These are phyloP conservation scores for Acorus gramineus DNA, from an alignment of 106 monocot species.

Conservation along the genomic window DNA sequence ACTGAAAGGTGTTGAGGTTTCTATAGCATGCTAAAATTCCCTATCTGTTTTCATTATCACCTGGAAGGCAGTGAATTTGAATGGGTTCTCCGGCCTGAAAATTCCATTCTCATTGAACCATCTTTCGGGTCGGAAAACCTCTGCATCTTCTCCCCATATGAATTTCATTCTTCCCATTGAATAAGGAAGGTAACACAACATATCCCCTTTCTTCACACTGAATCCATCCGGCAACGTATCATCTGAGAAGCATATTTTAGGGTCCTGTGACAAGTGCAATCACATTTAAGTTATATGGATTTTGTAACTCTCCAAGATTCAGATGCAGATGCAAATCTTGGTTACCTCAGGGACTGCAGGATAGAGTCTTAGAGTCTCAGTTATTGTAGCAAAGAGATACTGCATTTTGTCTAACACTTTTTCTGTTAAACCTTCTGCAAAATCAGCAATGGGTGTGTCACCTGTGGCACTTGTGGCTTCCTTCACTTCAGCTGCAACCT, in stretches of 20 bases:
- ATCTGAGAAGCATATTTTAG: slow-evolving; percentile 39
- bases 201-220: slow-evolving; percentile 32
- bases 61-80: slow-evolving; percentile 60
- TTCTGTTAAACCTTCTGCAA: slow-evolving; percentile 21
- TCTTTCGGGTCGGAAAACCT: slow-evolving; percentile 44
- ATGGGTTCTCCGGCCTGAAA: slow-evolving; percentile 47
- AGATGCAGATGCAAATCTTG: neutral
- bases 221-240: slow-evolving; percentile 50
- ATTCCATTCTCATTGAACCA: slow-evolving; percentile 37
- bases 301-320: neutral
- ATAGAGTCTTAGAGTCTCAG: slow-evolving; percentile 57
- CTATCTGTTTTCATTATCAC: slow-evolving; percentile 12
- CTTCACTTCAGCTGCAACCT: slow-evolving; percentile 30
- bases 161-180: slow-evolving; percentile 58
- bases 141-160: slow-evolving; percentile 64
- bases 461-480: slow-evolving; percentile 10
- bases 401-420: slow-evolving; percentile 47
- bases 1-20: too few species aligned
- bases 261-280: slow-evolving; percentile 16
- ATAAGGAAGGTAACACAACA: slow-evolving; percentile 38
- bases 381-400: slow-evolving; percentile 55
- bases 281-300: too few species aligned
- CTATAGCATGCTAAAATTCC: neutral
- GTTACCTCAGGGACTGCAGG: slow-evolving; percentile 57
- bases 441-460: slow-evolving; percentile 10